A percentile compares a stretch with the other conserved stretches of the same genome.
These are phyloP conservation scores for Suillus paluster DNA, from an alignment of 768 basidiomycete genomes.

Conservation along the genomic window DNA sequence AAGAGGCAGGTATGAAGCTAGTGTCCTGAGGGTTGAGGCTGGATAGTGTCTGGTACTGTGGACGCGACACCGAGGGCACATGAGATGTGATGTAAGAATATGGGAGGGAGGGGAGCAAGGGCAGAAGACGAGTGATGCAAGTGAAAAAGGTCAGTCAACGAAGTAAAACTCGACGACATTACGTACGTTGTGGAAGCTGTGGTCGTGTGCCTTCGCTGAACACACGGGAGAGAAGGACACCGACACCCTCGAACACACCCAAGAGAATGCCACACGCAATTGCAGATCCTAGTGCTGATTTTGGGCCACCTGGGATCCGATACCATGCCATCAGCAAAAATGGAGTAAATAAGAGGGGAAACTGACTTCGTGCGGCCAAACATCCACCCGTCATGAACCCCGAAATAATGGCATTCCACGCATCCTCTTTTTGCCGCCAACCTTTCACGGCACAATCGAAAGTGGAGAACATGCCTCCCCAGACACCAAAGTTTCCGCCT, in stretches of 20 bases:
- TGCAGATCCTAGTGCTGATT: conserved; percentile 89
- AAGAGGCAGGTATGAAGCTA: conserved; percentile 1
- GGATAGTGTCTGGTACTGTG: conserved; percentile 4
- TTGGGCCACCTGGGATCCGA: conserved; percentile 76
- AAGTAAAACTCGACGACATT: not conserved
- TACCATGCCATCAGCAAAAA: not conserved
- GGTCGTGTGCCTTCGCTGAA: conserved; percentile 85
- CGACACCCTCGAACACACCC: conserved; percentile 94
- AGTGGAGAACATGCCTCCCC: conserved; percentile 98
- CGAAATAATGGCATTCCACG: conserved; percentile 98
- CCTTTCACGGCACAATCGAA: conserved; percentile 99
- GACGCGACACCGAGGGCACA: not conserved
- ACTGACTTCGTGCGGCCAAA: conserved; percentile 90
- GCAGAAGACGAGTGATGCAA: not conserved
- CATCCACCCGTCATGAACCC: conserved; percentile 99
- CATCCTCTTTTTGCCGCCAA: conserved; percentile 95
- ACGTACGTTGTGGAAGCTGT: conserved; percentile 78
- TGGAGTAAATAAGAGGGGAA: not conserved
- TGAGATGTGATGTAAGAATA: no score
- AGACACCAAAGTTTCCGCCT: conserved; percentile 94
- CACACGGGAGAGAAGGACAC: conserved; percentile 87
- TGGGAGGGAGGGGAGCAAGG: not conserved
- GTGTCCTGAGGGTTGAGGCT: conserved; percentile 4
- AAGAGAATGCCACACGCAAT: conserved; percentile 95
- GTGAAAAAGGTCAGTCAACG: not conserved